Conservation (phyloP, 2,329 filamentous ascomycete species). For the Elsinoe australis region DNA sequence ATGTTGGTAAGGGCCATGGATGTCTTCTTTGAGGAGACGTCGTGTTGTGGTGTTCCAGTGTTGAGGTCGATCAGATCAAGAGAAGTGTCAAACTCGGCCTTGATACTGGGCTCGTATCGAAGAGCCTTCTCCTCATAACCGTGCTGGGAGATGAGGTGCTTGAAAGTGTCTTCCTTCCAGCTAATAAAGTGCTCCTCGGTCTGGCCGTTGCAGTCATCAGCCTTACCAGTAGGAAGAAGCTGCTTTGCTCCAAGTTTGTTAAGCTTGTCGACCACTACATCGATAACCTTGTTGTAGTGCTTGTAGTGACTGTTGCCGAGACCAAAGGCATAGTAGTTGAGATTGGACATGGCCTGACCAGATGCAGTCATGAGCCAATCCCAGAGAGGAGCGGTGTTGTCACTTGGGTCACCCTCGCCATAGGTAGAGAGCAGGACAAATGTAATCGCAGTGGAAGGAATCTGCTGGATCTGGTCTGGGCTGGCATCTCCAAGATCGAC, state of each 20-base stretch:
- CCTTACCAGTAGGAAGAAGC: constrained; percentile 31
- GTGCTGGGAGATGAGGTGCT: constrained; percentile 28
- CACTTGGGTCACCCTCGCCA: constrained; percentile 30
- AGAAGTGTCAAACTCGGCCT: constrained; percentile 25
- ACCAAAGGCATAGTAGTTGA: constrained; percentile 58
- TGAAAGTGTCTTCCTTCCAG: constrained; percentile 36
- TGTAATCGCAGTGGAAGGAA: constrained; percentile 22
- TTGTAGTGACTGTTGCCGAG: constrained; percentile 99
- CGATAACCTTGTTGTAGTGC: constrained; percentile 39
- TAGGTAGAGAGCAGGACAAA: constrained; percentile 28
- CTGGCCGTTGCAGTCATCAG: constrained; percentile 37
- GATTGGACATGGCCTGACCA: constrained; percentile 20
- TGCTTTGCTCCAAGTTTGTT: constrained; percentile 30
- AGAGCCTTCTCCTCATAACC: constrained; percentile 30
- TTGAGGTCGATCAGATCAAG: constrained; percentile 26
- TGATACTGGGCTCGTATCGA: constrained; percentile 30
- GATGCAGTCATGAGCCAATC: constrained; percentile 4
- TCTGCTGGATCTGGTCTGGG: constrained; percentile 18
- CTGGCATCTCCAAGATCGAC: constrained; percentile 45
- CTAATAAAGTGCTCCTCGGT: constrained; percentile 39
- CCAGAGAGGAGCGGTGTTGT: constrained; percentile 45
- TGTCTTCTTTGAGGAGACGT: constrained; percentile 19
- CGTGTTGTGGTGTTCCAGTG: constrained; percentile 25
- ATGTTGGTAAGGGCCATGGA: constrained; percentile 29
- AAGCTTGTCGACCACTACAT: constrained; percentile 30